phyloP scores from a whole-genome alignment of 106 monocot species.

The Dendrobium nobile region DNA sequence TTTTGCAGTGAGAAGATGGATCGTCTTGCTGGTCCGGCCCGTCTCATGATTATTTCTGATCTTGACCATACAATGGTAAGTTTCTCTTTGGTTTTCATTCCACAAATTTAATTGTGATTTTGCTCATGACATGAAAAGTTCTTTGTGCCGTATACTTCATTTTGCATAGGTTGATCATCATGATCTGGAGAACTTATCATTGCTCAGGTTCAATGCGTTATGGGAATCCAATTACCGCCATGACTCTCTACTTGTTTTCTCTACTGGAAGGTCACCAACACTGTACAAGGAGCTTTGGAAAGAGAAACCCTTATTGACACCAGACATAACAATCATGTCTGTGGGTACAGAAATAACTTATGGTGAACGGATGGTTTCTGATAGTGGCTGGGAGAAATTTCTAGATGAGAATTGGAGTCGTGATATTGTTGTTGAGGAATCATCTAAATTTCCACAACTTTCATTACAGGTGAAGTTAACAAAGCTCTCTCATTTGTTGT shows the following conservation, averaged over 20 bases:
- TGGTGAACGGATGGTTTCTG: constrained; percentile 56
- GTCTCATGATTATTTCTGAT: constrained; percentile 87
- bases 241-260: constrained; percentile 59
- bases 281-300: constrained; percentile 44
- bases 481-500: not conserved
- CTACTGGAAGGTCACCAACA: constrained; percentile 61
- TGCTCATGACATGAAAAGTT: not conserved
- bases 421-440: constrained; percentile 54
- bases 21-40: constrained; percentile 37
- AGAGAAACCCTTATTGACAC: constrained; percentile 56
- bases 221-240: constrained; percentile 63
- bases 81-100: not conserved
- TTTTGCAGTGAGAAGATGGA: constrained; percentile 15
- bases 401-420: constrained; percentile 56
- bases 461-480: constrained; percentile 30
- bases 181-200: constrained; percentile 51
- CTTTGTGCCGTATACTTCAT: not conserved
- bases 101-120: not conserved
- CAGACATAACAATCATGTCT: constrained; percentile 69
- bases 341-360: constrained; percentile 73
- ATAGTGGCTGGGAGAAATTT: constrained; percentile 51
- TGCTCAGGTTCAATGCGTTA: constrained; percentile 65
- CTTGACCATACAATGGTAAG: constrained; percentile 91
- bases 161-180: constrained; percentile 60
- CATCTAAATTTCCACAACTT: constrained; percentile 49